Evolutionary conservation across 2,329 filamentous ascomycete genomes (phyloP), one percentile per base, ranked within the genome.

Genomic region (Alternaria sp.): DNA sequence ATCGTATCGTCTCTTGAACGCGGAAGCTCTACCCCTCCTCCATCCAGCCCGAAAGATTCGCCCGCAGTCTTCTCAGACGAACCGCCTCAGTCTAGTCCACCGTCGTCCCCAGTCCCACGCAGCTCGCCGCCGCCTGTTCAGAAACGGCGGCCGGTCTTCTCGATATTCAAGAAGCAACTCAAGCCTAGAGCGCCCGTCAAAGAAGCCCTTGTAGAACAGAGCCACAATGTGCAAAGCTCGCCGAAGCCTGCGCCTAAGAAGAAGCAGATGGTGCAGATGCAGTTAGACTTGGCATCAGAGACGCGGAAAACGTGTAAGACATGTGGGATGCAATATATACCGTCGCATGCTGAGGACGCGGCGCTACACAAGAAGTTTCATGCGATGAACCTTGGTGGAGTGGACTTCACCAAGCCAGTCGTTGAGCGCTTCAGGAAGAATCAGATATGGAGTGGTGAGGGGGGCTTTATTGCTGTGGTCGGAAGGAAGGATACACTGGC

Each of bases 241-340:
- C 64, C 64, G 18, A 59, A 66, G 32, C 73, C 67, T 56, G 71
- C 72, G 5, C 71, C 72, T 32, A 69, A 64, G 66, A 73, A 70
- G 60, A 76, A 75, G 58, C 72, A 74, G 28, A 70, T 89, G 60
- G 84, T 84, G 51, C 87, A 90, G 71, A 87, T 87, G 81, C 85
- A 87, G 67, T 83, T 90, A 61, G 86, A 87, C 67, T 79, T 89
- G 12, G 87, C 86, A 3, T 80, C 82, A 40, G 82, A 85, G 43
- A 78, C 84, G 40, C 82, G 85, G 48, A 85, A 85, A 66, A 86
- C 83, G 11, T 91, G 89, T 76, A 79, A 81, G 38, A 81, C 79
- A 3, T 91, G 89, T 68, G 86, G 86, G 1, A 91, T 91, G 89
- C 86, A 89, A 54, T 91, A 90, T 67, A 83, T 87, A 34, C 85